A percentile compares a stretch with the other conserved stretches of the same genome.
These are phyloP conservation scores for Haematococcus lacustris DNA, from an alignment of 139 green algal species.

Conservation along the genomic window DNA sequence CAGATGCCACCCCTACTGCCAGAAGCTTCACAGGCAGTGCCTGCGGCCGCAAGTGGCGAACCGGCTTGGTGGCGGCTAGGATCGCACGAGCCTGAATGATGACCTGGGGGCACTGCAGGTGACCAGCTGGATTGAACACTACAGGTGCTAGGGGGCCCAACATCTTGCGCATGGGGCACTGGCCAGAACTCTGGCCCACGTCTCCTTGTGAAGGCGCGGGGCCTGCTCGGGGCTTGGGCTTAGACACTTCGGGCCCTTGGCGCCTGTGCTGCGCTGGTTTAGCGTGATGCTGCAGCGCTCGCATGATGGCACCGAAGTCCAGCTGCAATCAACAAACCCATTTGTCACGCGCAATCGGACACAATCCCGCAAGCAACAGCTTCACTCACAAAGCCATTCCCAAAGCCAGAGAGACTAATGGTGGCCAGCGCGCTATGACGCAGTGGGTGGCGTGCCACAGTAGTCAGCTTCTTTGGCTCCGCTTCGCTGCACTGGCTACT, in stretches of 20 bases:
- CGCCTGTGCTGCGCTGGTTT: constrained; percentile 3
- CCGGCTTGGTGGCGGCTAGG: constrained; percentile 51
- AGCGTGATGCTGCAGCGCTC: not conserved
- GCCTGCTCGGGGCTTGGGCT: not conserved
- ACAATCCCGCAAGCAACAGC: too few species aligned
- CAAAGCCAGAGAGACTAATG: constrained; percentile 3
- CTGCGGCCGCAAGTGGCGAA: constrained; percentile 66
- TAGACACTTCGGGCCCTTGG: not conserved
- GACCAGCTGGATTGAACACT: constrained; percentile 31
- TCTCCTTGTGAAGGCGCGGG: not conserved
- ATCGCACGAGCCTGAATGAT: constrained; percentile 68
- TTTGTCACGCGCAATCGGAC: not conserved
- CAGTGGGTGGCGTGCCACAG: not conserved
- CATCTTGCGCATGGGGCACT: constrained; percentile 34
- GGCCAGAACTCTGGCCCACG: not conserved
- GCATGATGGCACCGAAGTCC: constrained; percentile 22
- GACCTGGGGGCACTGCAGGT: constrained; percentile 59
- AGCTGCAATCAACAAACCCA: constrained; percentile 7
- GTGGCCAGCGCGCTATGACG: not conserved
- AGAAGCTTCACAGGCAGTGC: constrained; percentile 40
- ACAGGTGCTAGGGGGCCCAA: constrained; percentile 45
- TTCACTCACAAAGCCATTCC: constrained; percentile 1
- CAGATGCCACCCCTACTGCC: constrained; percentile 42
- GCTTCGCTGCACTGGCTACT: not conserved
- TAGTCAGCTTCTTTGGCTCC: not conserved